phyloP scores from a whole-genome alignment of 176 grass and related monocot species.

The Oryza rufipogon region DNA sequence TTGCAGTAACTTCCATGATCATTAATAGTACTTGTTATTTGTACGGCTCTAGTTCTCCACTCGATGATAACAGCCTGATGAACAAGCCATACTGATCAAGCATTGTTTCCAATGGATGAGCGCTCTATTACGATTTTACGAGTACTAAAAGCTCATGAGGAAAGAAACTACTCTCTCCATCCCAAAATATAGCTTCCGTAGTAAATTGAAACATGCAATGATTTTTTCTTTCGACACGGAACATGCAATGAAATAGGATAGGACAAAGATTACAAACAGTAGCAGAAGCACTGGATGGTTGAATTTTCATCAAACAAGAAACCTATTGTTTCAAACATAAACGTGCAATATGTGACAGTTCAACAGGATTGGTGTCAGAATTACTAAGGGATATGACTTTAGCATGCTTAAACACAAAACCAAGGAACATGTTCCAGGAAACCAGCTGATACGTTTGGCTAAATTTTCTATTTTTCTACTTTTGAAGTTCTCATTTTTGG shows the following conservation, averaged over 20 bases:
- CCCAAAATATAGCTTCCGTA: too few relatives aligned
- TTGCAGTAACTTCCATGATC: slow-evolving; percentile 2
- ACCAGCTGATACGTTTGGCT: not conserved
- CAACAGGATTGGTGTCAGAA: not conserved
- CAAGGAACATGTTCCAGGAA: not conserved
- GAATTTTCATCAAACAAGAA: not conserved
- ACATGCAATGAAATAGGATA: not conserved
- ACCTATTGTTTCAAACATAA: not conserved
- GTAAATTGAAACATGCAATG: not conserved
- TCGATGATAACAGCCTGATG: not conserved
- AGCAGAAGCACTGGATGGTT: not conserved
- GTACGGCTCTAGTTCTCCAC: not conserved
- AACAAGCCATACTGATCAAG: not conserved
- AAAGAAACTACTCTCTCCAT: not conserved
- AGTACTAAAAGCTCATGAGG: not conserved
- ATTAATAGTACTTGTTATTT: not conserved
- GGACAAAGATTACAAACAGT: slow-evolving; percentile 4
- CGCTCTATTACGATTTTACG: too few relatives aligned
- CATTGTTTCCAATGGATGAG: not conserved
- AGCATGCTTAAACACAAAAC: slow-evolving; percentile 10
- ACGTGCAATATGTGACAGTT: not conserved
- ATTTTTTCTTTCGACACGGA: not conserved
- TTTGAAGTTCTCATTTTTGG: not conserved
- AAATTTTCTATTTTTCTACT: not conserved
- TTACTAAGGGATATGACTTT: not conserved